Evolutionary conservation across 805 yeast genomes (phyloP).

Genomic region (Wickerhamiella hasegawae): DNA sequence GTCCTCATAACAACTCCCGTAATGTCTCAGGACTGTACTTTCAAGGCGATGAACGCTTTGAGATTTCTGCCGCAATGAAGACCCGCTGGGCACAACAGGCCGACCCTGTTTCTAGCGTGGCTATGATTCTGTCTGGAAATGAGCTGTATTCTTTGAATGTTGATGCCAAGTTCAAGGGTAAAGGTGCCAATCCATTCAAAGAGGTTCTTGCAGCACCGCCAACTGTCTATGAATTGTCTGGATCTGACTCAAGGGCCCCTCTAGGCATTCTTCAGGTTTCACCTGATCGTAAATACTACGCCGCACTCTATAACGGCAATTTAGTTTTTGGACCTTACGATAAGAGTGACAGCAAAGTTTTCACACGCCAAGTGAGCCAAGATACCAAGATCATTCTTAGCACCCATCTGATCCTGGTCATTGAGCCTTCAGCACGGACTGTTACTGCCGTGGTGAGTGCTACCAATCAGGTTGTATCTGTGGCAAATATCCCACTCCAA

Average conservation of each 20-base stretch:
- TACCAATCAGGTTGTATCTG: not conserved
- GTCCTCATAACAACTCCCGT: conserved; percentile 13
- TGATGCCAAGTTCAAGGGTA: not conserved
- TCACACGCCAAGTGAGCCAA: not conserved
- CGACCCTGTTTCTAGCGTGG: too few species aligned
- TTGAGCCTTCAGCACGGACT: conserved; percentile 27
- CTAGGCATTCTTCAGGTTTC: not conserved
- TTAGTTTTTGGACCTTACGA: not conserved
- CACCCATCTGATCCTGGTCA: conserved; percentile 36
- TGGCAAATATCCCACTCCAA: conserved; percentile 7
- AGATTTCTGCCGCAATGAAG: too few species aligned
- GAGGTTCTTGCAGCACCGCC: not conserved
- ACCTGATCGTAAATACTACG: not conserved
- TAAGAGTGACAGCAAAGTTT: not conserved
- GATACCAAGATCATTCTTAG: conserved; percentile 26
- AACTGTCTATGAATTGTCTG: not conserved
- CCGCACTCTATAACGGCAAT: conserved; percentile 1
- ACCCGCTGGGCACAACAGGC: too few species aligned
- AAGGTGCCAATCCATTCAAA: not conserved
- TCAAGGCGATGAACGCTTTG: not conserved
- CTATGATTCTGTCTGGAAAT: conserved; percentile 22
- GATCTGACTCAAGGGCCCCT: not conserved
- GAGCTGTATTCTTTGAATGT: conserved; percentile 18
- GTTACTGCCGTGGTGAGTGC: conserved; percentile 27
- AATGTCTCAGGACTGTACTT: not conserved